phyloP scores from a whole-genome alignment of 768 basidiomycete species.

The Albatrellus ellisii region DNA sequence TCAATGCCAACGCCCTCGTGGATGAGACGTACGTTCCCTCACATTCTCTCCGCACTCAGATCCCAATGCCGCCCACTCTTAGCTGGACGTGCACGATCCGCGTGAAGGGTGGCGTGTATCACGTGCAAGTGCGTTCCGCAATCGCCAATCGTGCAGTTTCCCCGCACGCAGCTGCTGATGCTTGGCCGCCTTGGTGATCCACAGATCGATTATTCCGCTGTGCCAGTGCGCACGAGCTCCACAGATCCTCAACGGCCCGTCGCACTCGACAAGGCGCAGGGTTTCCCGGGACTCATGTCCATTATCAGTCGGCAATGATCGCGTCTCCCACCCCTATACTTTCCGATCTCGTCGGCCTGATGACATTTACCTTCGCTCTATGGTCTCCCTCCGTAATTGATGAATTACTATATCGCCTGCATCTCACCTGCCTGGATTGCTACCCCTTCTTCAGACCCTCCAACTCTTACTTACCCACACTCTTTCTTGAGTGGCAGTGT shows the following conservation, averaged over 20 bases:
- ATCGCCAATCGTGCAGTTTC: background rate
- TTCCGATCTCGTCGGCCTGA: background rate
- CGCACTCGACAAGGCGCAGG: constrained; percentile 42
- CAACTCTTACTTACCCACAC: background rate
- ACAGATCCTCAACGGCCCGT: constrained; percentile 52
- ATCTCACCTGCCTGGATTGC: background rate
- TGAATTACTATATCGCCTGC: background rate
- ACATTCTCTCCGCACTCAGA: background rate
- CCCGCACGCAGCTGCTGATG: background rate
- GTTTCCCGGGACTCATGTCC: constrained; percentile 68
- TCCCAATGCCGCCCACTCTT: background rate
- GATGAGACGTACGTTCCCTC: constrained; percentile 56
- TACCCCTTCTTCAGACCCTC: background rate
- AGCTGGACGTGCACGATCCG: constrained; percentile 59
- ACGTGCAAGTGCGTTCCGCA: constrained; percentile 38
- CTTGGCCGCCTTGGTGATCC: background rate
- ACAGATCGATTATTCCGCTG: constrained; percentile 53
- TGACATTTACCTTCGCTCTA: background rate
- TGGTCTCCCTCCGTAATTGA: background rate
- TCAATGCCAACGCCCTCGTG: constrained; percentile 48
- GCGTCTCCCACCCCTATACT: background rate
- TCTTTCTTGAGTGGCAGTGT: too few relatives aligned
- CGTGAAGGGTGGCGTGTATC: constrained; percentile 39
- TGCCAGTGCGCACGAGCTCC: constrained; percentile 35
- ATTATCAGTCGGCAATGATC: constrained; percentile 31